Conservation (phyloP, 352 stramenopile genomes). For the Aphanomyces cochlioides region DNA sequence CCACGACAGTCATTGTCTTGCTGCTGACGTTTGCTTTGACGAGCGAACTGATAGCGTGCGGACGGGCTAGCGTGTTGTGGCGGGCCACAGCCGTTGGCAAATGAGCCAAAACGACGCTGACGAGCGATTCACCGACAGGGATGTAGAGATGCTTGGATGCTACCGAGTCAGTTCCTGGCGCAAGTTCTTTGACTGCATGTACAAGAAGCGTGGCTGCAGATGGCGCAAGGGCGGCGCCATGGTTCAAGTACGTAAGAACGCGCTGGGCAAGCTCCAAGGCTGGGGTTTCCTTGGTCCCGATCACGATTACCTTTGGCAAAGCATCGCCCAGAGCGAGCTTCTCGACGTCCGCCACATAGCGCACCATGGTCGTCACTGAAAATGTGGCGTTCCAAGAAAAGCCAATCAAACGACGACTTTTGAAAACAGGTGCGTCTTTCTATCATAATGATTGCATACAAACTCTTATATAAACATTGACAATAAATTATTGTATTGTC, state of each 20-base stretch:
- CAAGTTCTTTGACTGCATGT: conserved; percentile 45
- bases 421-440: conserved; percentile 1
- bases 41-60: conserved; percentile 68
- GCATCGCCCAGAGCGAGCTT: not conserved
- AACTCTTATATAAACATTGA: too few relatives aligned
- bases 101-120: conserved; percentile 48
- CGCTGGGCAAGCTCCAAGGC: conserved; percentile 7
- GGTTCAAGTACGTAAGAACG: conserved; percentile 17
- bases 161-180: conserved; percentile 43
- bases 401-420: not conserved
- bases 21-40: conserved; percentile 43
- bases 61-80: conserved; percentile 65
- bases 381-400: not conserved
- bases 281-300: conserved; percentile 26
- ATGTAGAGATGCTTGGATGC: conserved; percentile 49
- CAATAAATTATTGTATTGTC: not conserved
- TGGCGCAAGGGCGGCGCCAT: not conserved
- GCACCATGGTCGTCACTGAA: conserved; percentile 15
- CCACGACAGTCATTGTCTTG: conserved; percentile 45
- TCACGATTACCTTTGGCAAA: conserved; percentile 24
- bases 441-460: not conserved
- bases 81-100: conserved; percentile 64
- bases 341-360: conserved; percentile 10
- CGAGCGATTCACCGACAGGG: conserved; percentile 34
- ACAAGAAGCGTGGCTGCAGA: conserved; percentile 40